These are phyloP conservation scores for Beauveria scarabaeidicola DNA, from an alignment of 2,329 filamentous ascomycete species.

Conservation along the genomic window DNA sequence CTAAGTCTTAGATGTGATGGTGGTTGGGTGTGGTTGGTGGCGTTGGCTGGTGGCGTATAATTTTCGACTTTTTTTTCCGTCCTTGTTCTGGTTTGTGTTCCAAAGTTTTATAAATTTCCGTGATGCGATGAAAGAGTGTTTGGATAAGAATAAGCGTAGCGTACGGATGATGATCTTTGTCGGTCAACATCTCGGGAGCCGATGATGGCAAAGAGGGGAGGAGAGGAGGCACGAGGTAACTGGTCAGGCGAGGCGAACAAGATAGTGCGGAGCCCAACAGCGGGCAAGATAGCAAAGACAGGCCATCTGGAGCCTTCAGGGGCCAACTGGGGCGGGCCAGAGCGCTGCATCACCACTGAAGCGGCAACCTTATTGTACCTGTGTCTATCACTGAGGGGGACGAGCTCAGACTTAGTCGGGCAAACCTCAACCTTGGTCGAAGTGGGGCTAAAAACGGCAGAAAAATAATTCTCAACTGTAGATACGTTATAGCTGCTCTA, in stretches of 20 bases:
- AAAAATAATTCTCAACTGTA: too few relatives aligned
- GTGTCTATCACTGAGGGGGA: too few relatives aligned
- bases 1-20: neutral
- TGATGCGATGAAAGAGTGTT: neutral
- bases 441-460: too few relatives aligned
- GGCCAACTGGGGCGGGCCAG: neutral
- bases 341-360: neutral
- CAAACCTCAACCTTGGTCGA: too few relatives aligned
- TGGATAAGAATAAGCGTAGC: neutral
- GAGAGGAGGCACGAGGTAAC: neutral
- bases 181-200: neutral
- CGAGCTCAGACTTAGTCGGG: too few relatives aligned
- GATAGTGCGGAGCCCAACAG: neutral
- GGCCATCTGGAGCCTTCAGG: neutral
- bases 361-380: neutral
- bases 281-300: neutral
- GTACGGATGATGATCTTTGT: neutral
- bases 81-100: neutral
- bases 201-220: neutral
- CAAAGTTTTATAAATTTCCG: neutral
- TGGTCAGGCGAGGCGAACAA: neutral
- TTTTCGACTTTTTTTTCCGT: neutral
- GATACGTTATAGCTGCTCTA: too few relatives aligned
- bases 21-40: neutral
- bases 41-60: neutral